phyloP scores from a whole-genome alignment of 169 alveolate genomes.

The Plasmodium vinckei region DNA sequence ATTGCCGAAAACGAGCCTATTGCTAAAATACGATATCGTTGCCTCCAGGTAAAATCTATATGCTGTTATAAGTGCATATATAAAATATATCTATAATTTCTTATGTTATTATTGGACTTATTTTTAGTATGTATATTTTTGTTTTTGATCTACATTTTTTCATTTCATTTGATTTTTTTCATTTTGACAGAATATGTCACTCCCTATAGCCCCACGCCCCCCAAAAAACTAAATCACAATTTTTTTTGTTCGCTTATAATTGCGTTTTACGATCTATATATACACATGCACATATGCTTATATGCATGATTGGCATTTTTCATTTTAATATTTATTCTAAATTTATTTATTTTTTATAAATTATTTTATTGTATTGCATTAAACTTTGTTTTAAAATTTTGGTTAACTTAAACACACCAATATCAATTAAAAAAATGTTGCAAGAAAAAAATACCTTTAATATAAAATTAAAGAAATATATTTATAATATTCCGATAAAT shows the following conservation, averaged over 20 bases:
- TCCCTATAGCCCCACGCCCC: constrained; percentile 52
- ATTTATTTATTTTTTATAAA: too few relatives aligned
- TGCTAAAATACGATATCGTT: constrained; percentile 89
- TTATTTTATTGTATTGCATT: too few relatives aligned
- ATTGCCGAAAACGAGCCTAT: constrained; percentile 92
- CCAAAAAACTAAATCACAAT: constrained; percentile 19
- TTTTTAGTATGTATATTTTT: constrained; percentile 19
- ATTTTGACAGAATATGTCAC: constrained; percentile 59
- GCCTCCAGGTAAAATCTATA: constrained; percentile 83
- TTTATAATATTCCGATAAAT: too few relatives aligned
- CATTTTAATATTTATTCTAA: neutral
- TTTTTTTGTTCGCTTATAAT: constrained; percentile 1
- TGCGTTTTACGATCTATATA: neutral
- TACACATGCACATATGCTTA: neutral
- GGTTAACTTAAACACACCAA: too few relatives aligned
- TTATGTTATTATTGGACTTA: neutral
- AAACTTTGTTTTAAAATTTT: too few relatives aligned
- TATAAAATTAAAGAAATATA: too few relatives aligned
- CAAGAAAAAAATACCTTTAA: too few relatives aligned
- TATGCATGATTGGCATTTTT: neutral
- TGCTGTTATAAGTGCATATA: neutral
- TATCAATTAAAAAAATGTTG: too few relatives aligned
- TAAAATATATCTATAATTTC: neutral
- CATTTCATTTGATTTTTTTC: constrained; percentile 17
- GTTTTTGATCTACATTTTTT: neutral